Conservation (phyloP, 768 basidiomycete genomes). For the Suillus subluteus region DNA sequence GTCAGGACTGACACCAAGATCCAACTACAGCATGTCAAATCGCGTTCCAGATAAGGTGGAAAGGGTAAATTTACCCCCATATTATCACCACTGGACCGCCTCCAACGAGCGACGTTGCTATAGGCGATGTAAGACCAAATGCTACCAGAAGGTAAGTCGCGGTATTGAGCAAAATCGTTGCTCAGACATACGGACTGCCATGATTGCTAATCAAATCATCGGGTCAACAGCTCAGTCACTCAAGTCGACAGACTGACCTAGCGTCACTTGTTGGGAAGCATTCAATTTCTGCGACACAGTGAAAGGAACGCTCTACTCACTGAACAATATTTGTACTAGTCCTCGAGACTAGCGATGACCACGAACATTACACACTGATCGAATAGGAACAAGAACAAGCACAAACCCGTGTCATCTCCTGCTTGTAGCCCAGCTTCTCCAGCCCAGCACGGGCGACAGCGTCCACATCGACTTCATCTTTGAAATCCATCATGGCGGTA, state of each 20-base stretch:
- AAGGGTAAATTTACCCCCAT: constrained; percentile 49
- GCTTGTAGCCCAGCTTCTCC: constrained; percentile 58
- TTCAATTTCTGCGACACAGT: constrained; percentile 19
- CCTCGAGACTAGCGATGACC: constrained; percentile 46
- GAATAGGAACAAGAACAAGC: background rate
- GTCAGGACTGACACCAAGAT: constrained; percentile 52
- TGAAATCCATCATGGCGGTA: constrained; percentile 15
- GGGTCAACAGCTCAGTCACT: constrained; percentile 9
- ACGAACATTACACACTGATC: background rate
- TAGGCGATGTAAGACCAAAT: constrained; percentile 57
- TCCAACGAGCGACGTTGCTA: constrained; percentile 56
- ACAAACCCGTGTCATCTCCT: constrained; percentile 56
- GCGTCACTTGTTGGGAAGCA: constrained; percentile 38
- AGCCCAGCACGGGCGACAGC: constrained; percentile 37
- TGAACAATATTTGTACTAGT: constrained; percentile 55
- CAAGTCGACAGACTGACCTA: constrained; percentile 38
- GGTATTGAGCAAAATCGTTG: background rate
- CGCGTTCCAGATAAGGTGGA: too few relatives aligned
- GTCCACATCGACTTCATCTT: constrained; percentile 25
- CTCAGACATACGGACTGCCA: constrained; percentile 60
- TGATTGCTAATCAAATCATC: constrained; percentile 45
- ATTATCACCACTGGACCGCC: constrained; percentile 62
- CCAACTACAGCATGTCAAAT: constrained; percentile 41
- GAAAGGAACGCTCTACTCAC: constrained; percentile 34
- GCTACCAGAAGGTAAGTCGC: constrained; percentile 38